Conservation (phyloP, 495 filamentous ascomycete species). For the Penicillium canariense region DNA sequence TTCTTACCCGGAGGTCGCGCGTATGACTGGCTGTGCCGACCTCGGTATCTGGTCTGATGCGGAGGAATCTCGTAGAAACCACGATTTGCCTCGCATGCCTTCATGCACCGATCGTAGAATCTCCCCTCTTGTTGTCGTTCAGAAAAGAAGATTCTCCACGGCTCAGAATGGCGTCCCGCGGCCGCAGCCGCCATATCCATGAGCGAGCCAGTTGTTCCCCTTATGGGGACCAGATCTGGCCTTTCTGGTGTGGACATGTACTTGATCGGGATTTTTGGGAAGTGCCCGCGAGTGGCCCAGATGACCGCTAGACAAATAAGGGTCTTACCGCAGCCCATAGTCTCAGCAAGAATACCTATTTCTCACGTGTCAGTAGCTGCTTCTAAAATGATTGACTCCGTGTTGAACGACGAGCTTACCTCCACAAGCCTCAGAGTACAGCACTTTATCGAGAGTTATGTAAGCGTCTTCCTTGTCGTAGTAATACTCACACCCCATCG, state of each 20-base stretch:
- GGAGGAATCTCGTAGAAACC: slow-evolving; percentile 55
- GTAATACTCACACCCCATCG: slow-evolving; percentile 64
- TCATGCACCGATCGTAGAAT: slow-evolving; percentile 47
- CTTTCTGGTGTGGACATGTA: slow-evolving; percentile 40
- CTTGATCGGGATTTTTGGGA: slow-evolving; percentile 61
- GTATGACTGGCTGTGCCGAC: slow-evolving; percentile 42
- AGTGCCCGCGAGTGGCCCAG: slow-evolving; percentile 71
- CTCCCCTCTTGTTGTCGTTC: slow-evolving; percentile 31
- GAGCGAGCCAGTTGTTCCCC: slow-evolving; percentile 50
- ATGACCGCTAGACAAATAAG: slow-evolving; percentile 82
- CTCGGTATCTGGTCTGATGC: slow-evolving; percentile 42
- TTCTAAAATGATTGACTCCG: neutral
- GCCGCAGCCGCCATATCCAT: slow-evolving; percentile 71
- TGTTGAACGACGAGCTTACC: slow-evolving; percentile 51
- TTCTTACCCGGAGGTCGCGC: slow-evolving; percentile 39
- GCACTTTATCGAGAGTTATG: slow-evolving; percentile 58
- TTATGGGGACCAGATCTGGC: slow-evolving; percentile 34
- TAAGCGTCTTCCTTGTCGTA: slow-evolving; percentile 64
- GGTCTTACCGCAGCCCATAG: slow-evolving; percentile 81
- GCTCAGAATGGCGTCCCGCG: slow-evolving; percentile 59
- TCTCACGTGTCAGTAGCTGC: neutral
- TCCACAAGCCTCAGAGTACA: slow-evolving; percentile 73
- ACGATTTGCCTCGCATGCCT: slow-evolving; percentile 52
- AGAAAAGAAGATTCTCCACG: slow-evolving; percentile 65
- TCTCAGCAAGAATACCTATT: slow-evolving; percentile 49